These are phyloP conservation scores for Sinapis alba DNA, from an alignment of 441 rosid species.

Conservation along the genomic window DNA sequence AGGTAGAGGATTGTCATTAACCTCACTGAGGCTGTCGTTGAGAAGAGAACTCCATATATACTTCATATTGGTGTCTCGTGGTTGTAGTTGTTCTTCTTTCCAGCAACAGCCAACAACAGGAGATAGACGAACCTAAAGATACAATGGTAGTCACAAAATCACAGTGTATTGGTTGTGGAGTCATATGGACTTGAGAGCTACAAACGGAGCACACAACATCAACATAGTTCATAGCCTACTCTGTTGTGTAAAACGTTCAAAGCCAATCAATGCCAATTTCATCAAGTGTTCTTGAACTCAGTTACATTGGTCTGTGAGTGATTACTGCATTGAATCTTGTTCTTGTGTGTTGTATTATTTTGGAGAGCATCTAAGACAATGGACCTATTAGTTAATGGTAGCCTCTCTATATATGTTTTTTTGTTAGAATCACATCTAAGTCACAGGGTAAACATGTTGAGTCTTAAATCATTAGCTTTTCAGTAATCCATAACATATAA, in stretches of 20 bases:
- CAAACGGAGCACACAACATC: not conserved
- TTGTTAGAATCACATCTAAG: not conserved
- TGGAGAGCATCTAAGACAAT: slow-evolving; percentile 2
- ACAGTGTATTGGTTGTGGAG: not conserved
- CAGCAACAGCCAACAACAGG: slow-evolving; percentile 1
- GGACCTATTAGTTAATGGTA: slow-evolving; percentile 1
- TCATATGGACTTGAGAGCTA: not conserved
- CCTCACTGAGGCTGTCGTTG: not conserved
- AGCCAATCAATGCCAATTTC: not conserved
- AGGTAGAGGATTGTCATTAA: not conserved
- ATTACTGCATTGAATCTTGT: not conserved
- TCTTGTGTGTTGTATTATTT: not conserved
- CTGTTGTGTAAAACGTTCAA: not conserved
- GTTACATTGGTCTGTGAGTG: slow-evolving; percentile 8
- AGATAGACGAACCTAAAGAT: not conserved
- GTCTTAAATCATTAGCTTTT: slow-evolving; percentile 2
- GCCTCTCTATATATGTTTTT: not conserved
- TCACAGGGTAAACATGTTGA: not conserved
- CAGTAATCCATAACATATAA: slow-evolving; percentile 4
- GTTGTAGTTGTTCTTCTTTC: not conserved
- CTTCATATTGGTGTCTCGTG: not conserved
- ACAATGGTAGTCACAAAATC: not conserved
- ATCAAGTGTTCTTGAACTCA: not conserved
- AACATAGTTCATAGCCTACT: not conserved
- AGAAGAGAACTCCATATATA: not conserved